A percentile compares a stretch with the other conserved stretches of the same genome.
Evolutionary conservation across 2,329 filamentous ascomycete species (phyloP).

Genomic region (Botryosphaeria dothidea): DNA sequence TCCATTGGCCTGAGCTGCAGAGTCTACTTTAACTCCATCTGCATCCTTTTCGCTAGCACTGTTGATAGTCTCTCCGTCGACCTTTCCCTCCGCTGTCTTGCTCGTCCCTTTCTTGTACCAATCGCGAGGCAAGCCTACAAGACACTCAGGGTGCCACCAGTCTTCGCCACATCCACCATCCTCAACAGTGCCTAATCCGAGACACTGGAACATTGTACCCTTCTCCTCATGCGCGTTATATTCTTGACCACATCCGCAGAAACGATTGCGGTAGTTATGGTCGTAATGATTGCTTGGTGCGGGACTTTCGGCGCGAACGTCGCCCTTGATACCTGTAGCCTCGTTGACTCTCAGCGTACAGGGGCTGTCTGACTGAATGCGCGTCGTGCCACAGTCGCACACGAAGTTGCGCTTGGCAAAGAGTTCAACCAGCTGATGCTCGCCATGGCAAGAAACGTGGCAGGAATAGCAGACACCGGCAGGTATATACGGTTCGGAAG

Average conservation of each 20-base stretch:
- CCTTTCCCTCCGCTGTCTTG: conserved; percentile 20
- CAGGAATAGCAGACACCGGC: conserved; percentile 96
- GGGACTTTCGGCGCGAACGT: conserved; percentile 74
- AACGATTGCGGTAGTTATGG: conserved; percentile 89
- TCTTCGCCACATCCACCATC: conserved; percentile 93
- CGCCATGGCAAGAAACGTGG: conserved; percentile 93
- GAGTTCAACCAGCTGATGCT: conserved; percentile 91
- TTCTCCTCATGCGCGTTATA: conserved; percentile 90
- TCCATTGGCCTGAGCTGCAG: conserved; percentile 22
- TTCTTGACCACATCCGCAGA: conserved; percentile 85
- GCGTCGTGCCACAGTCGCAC: conserved; percentile 91
- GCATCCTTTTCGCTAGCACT: not conserved
- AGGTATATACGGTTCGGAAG: conserved; percentile 64
- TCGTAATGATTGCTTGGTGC: conserved; percentile 82
- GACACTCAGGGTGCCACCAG: conserved; percentile 94
- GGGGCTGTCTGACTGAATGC: conserved; percentile 68
- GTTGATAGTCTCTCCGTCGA: conserved; percentile 22
- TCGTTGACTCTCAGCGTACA: conserved; percentile 76
- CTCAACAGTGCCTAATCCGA: conserved; percentile 77
- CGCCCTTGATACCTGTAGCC: conserved; percentile 72
- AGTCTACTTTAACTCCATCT: not conserved
- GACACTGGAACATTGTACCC: conserved; percentile 97
- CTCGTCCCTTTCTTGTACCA: conserved; percentile 60
- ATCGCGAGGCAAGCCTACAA: conserved; percentile 75
- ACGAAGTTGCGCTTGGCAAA: conserved; percentile 95